Base-by-base conservation (phyloP, 2,329 filamentous ascomycete species). In the Colletotrichum sidae region DNA sequence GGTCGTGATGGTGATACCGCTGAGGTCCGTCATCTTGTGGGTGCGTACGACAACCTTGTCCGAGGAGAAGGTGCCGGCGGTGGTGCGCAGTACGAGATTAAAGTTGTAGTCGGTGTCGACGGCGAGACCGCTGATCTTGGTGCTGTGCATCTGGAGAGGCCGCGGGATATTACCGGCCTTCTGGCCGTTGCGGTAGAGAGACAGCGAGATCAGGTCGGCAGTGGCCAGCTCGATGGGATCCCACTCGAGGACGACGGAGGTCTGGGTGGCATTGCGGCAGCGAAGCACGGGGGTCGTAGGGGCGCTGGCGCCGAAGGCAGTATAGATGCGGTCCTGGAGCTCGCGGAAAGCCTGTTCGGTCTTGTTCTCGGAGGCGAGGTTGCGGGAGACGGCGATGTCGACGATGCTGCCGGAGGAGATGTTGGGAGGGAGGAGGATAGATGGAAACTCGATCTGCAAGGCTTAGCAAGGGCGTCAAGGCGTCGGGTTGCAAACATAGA, bases 21-120 rank as follows among this genome's bases (percentile, higher is more conserved):
- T 94, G 55, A 99, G 84, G 77, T 99, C 94, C 44, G 95, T 98
- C 94, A 99, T 97, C 83, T 97, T 97, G 83, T 99, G 96, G 50
- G 96, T 99, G 74, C 91, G 89, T 64, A 97, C 94, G 4, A 87
- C 86, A 56, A 99, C 84, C 76, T 92, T 93, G 70, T 97, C 92
- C 76, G 92, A 96, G 67, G 87, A 86, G 73, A 90, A 94, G 44
- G 92, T 97, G 65, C 96, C 96, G 5, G 96, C 96, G 60, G 89
- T 94, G 7, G 96, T 99, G 73, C 93, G 88, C 75, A 99, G 83
- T 9, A 98, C 91, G 55, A 98, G 85, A 76, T 98, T 93, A 82
- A 99, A 99, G 2, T 88, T 91, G 80, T 98, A 99, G 80, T 97
- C 94, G 45, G 93, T 96, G 78, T 98, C 94, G 75, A 99, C 91